Percentiles rank a stretch among this genome's conserved stretches.
Evolutionary conservation across 257 asterid genomes (phyloP).

Genomic region (Cordia subcordata): DNA sequence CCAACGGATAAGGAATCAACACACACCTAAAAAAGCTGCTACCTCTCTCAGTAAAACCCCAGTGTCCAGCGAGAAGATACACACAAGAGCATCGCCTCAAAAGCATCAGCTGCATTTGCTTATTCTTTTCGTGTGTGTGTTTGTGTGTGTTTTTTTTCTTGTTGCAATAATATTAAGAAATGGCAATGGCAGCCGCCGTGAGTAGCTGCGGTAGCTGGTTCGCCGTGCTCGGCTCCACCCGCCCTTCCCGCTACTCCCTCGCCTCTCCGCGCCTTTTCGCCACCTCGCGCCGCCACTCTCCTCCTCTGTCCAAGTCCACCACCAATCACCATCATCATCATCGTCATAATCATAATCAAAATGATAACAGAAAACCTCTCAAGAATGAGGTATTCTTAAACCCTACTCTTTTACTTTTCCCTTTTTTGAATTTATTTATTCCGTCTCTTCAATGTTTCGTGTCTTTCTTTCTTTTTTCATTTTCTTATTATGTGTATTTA

Average conservation of each 20-base stretch:
- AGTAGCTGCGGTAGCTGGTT: conserved; percentile 13
- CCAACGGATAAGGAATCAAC: conserved; percentile 17
- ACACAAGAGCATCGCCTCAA: too few species aligned
- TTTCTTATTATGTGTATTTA: not conserved
- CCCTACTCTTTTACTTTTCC: not conserved
- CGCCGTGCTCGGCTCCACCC: conserved; percentile 23
- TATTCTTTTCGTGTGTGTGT: too few species aligned
- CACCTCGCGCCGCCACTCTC: conserved; percentile 14
- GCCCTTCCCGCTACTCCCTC: conserved; percentile 21
- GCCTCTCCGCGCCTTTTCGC: conserved; percentile 23
- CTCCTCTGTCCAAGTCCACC: conserved; percentile 13
- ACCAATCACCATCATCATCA: conserved; percentile 4
- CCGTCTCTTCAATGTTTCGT: not conserved
- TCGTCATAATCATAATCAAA: conserved; percentile 6
- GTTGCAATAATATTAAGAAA: too few species aligned
- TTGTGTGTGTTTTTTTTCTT: not conserved
- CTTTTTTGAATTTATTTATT: not conserved
- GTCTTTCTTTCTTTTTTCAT: not conserved
- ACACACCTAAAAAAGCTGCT: too few species aligned
- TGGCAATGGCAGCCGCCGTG: conserved; percentile 29
- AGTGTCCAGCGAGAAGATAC: too few species aligned
- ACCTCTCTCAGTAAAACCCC: too few species aligned
- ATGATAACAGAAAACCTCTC: conserved; percentile 4
- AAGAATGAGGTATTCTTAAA: conserved; percentile 19
- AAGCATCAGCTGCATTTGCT: too few species aligned